Conservation (phyloP, 2,329 filamentous ascomycete genomes). For the Nothopassalora personata region DNA sequence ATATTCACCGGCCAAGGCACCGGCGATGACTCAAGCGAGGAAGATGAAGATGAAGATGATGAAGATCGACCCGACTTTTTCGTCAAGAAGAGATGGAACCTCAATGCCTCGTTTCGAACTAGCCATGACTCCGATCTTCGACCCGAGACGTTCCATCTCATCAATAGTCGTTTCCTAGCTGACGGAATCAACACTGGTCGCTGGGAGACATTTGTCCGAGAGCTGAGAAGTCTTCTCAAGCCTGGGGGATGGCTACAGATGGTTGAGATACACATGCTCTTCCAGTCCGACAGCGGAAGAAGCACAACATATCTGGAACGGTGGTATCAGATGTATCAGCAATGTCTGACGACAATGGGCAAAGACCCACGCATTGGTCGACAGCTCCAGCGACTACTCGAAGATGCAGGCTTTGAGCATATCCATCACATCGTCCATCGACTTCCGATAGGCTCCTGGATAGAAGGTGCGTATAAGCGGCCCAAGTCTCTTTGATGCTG, state of each 20-base stretch:
- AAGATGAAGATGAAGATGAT: conserved; percentile 20
- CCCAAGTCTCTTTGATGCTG: background rate
- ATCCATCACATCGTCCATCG: background rate
- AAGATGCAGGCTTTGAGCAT: conserved; percentile 13
- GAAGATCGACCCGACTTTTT: conserved; percentile 23
- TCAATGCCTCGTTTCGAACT: conserved; percentile 30
- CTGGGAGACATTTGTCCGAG: conserved; percentile 71
- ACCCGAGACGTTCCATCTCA: conserved; percentile 65
- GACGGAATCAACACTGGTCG: conserved; percentile 66
- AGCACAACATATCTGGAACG: conserved; percentile 18
- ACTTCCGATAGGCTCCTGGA: conserved; percentile 13
- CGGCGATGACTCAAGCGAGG: conserved; percentile 21
- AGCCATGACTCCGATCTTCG: conserved; percentile 16
- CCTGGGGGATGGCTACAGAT: conserved; percentile 82
- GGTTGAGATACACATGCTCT: conserved; percentile 79
- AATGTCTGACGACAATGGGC: conserved; percentile 14
- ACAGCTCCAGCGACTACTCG: background rate
- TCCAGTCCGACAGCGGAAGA: conserved; percentile 65
- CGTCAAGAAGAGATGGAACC: conserved; percentile 30
- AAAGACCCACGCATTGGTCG: conserved; percentile 13
- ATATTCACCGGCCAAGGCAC: conserved; percentile 27
- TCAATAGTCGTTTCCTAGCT: conserved; percentile 70
- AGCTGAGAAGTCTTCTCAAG: conserved; percentile 66
- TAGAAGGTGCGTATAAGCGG: background rate
- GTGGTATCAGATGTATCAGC: conserved; percentile 25